Evolutionary conservation across 495 filamentous ascomycete genomes (phyloP).

Genomic region (Aspergillus ostianus): DNA sequence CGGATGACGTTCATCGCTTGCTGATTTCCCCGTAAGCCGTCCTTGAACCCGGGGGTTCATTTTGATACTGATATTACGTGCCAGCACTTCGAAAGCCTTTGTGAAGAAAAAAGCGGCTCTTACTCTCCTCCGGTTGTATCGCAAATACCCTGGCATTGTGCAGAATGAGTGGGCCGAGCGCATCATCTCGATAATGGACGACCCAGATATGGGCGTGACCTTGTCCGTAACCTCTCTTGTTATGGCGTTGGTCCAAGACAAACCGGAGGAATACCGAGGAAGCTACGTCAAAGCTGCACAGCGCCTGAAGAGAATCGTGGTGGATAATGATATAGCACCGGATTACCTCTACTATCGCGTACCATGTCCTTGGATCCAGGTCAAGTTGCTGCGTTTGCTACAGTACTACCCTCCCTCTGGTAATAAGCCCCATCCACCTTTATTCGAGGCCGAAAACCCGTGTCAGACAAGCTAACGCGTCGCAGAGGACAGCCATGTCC

Average conservation of each 20-base stretch:
- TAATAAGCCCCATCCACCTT: slow-evolving; percentile 39
- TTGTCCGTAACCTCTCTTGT: slow-evolving; percentile 94
- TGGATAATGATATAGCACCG: slow-evolving; percentile 79
- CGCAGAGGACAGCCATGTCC: slow-evolving; percentile 85
- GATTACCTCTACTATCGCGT: slow-evolving; percentile 99
- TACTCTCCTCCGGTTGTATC: slow-evolving; percentile 91
- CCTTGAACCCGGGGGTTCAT: background rate
- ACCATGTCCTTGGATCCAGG: slow-evolving; percentile 97
- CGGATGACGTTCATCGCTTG: slow-evolving; percentile 87
- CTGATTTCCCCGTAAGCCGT: slow-evolving; percentile 85
- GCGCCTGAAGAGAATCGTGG: slow-evolving; percentile 80
- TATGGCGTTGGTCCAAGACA: slow-evolving; percentile 93
- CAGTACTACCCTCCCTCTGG: slow-evolving; percentile 97
- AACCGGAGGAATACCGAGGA: slow-evolving; percentile 89
- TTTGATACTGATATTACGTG: slow-evolving; percentile 17
- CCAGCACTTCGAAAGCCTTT: slow-evolving; percentile 90
- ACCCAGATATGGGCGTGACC: slow-evolving; percentile 89
- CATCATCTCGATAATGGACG: slow-evolving; percentile 98
- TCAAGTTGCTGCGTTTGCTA: slow-evolving; percentile 84
- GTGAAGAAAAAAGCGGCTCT: slow-evolving; percentile 99
- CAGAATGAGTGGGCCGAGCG: slow-evolving; percentile 96
- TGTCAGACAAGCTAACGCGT: slow-evolving; percentile 13
- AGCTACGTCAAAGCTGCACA: slow-evolving; percentile 91
- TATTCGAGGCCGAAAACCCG: background rate
- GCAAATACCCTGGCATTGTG: slow-evolving; percentile 89